These are phyloP conservation scores for Calvatia gigantea DNA, from an alignment of 768 basidiomycete genomes.

Conservation along the genomic window DNA sequence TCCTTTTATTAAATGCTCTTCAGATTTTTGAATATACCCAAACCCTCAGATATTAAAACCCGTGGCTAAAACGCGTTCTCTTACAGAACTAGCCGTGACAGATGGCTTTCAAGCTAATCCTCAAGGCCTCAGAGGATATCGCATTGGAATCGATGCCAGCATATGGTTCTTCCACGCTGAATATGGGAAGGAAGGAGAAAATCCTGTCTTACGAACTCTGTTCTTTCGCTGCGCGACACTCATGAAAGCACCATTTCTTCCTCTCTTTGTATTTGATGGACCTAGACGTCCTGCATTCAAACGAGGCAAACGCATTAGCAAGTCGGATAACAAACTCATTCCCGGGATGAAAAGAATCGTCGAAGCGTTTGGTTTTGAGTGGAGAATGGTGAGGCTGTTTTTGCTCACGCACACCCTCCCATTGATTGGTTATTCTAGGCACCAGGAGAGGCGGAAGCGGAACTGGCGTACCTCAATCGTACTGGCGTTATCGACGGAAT, in stretches of 20 bases:
- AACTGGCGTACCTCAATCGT: constrained; percentile 81
- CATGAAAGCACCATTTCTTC: constrained; percentile 74
- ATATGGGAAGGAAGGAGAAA: constrained; percentile 76
- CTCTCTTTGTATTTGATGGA: constrained; percentile 92
- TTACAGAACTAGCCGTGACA: constrained; percentile 70
- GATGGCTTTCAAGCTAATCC: constrained; percentile 74
- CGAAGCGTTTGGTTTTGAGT: constrained; percentile 78
- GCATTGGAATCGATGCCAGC: constrained; percentile 85
- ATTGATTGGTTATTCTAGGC: constrained; percentile 48
- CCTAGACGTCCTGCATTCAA: constrained; percentile 80
- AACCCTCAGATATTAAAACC: constrained; percentile 59
- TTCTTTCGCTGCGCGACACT: constrained; percentile 86
- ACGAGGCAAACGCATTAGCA: constrained; percentile 68
- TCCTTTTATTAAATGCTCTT: not conserved
- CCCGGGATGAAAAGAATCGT: constrained; percentile 78
- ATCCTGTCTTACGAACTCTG: constrained; percentile 76
- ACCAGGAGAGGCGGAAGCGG: constrained; percentile 94
- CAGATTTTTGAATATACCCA: constrained; percentile 5
- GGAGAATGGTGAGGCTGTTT: constrained; percentile 49
- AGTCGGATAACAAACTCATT: constrained; percentile 59
- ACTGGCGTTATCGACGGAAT: constrained; percentile 85
- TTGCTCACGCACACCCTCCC: not conserved
- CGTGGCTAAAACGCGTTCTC: constrained; percentile 65
- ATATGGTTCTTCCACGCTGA: constrained; percentile 84
- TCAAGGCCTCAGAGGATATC: constrained; percentile 63